phyloP scores from a whole-genome alignment of 768 basidiomycete genomes.

The Epithele typhae region DNA sequence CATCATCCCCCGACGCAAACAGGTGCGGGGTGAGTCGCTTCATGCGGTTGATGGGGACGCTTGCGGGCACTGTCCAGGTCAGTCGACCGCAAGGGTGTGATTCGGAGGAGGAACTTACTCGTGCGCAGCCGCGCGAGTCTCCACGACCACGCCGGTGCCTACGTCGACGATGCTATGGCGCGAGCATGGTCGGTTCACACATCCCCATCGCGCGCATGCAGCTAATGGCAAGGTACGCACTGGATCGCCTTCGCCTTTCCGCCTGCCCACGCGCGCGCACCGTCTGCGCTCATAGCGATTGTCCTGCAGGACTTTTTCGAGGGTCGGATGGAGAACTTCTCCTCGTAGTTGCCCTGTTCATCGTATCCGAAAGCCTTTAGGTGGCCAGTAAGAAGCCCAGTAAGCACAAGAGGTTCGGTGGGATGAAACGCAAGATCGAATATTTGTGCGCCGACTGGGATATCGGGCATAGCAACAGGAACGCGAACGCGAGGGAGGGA shows the following conservation, averaged over 20 bases:
- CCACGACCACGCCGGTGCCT: slow-evolving; percentile 19
- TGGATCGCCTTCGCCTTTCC: slow-evolving; percentile 79
- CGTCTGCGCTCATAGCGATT: slow-evolving; percentile 63
- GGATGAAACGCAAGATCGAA: slow-evolving; percentile 93
- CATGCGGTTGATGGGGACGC: slow-evolving; percentile 84
- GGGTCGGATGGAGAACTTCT: slow-evolving; percentile 60
- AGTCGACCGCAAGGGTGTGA: neutral
- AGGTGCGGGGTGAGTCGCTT: slow-evolving; percentile 66
- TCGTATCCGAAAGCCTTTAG: slow-evolving; percentile 81
- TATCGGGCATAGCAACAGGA: slow-evolving; percentile 65
- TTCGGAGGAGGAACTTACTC: slow-evolving; percentile 24
- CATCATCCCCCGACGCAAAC: slow-evolving; percentile 87
- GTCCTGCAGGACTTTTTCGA: slow-evolving; percentile 84
- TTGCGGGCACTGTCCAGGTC: slow-evolving; percentile 29
- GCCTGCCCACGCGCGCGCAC: slow-evolving; percentile 65
- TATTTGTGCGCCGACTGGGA: slow-evolving; percentile 70
- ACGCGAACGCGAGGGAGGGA: too few species aligned
- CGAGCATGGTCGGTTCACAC: too few species aligned
- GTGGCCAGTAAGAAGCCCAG: slow-evolving; percentile 76
- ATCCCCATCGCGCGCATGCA: too few species aligned
- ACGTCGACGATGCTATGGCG: slow-evolving; percentile 20
- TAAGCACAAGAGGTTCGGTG: slow-evolving; percentile 60
- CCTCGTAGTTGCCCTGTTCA: slow-evolving; percentile 56
- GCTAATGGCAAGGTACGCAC: slow-evolving; percentile 44
- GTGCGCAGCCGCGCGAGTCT: slow-evolving; percentile 23